Evolutionary conservation across 1,284 basidiomycete species (phyloP), one percentile per base, ranked within the genome.

Genomic region (Melampsora abietis-canadensis): DNA sequence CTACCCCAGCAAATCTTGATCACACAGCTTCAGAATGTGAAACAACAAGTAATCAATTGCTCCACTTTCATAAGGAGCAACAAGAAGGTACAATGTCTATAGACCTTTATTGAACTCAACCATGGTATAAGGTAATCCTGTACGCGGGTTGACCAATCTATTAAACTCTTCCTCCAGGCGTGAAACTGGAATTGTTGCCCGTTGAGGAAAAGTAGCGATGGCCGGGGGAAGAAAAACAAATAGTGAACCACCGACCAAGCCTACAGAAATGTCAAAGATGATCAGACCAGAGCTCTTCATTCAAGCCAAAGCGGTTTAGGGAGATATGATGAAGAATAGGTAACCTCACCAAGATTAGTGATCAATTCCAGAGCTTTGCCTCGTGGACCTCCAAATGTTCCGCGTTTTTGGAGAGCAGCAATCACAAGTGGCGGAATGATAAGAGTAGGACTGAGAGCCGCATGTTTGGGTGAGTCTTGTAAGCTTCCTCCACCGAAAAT

Each of bases 191-290:
- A 84, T 83, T 5, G 76, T 76, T 0, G 83, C 85, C 15, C 83
- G 80, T 76, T 85, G 85, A 5, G 85, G 85, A 81, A 85, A 86
- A 76, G 84, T 83, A 14, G 85, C 85, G 77, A 86, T 85, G n/a
- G 85, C 84, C 7, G 85, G 85, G 0, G 85, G 85, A 0, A 86
- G 80, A 82, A 85, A 85, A 66, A 84, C 77, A 64, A 84, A 83
- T 17, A 86, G 81, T 1, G 82, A 84, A 0, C 83, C 78, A 5
- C 85, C 85, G 79, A 86, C 83, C 78, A 80, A 76, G 14, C 78
- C 78, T 78, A 62, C 5, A 14, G 19, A 54, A 10, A 40, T 19
- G 46, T 15, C 19, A 21, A 34, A 51, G 31, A 60, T 63, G 14
- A 46, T 19, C 3, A 59, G 24, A 54, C 2, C 24, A 15, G n/a